Evolutionary conservation across 192 early-diverging fungal species (phyloP), one percentile per base, ranked within the genome.

Genomic region (Mycoemilia scoparia): DNA sequence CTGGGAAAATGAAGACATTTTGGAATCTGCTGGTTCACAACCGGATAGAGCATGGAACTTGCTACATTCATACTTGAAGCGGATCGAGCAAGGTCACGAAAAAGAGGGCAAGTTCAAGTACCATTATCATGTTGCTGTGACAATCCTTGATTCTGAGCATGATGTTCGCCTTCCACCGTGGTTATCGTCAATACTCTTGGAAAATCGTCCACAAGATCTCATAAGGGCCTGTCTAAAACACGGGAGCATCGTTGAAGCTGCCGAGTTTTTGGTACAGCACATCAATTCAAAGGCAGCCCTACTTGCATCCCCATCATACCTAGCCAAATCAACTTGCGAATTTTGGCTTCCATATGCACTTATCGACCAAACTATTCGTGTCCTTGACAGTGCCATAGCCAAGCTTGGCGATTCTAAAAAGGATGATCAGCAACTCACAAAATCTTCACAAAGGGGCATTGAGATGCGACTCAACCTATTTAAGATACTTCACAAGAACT

Each of bases 301-400:
- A n/a, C n/a, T n/a, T n/a, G n/a, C n/a, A n/a, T n/a, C n/a, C n/a
- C n/a, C n/a, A n/a, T n/a, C n/a, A n/a, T n/a, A n/a, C n/a, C n/a
- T n/a, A n/a, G 25, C 18, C 26, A 46, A 43, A 23, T 36, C 21
- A n/a, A 52, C 60, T 11, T 42, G 60, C 23, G 60, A 44, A 32
- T 32, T 57, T 25, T 63, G 60, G 53, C 45, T 63, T 30, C 60
- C 60, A 6, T 56, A 57, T 40, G 41, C 43, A 21, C 45, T 63
- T 21, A 21, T 63, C 2, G 60, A 63, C 32, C 60, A 63, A 40
- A 57, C 54, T 12, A 35, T 41, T 26, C 46, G 38, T 14, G 45
- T 52, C 5, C 28, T 63, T 31, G 49, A 39, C 21, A 47, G 53
- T 22, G 49, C 60, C 10, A 40, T 57, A 7, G 45, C 20, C 26